These are phyloP conservation scores for Pichia sp. DNA, from an alignment of 1,139 yeast genomes.

Conservation along the genomic window DNA sequence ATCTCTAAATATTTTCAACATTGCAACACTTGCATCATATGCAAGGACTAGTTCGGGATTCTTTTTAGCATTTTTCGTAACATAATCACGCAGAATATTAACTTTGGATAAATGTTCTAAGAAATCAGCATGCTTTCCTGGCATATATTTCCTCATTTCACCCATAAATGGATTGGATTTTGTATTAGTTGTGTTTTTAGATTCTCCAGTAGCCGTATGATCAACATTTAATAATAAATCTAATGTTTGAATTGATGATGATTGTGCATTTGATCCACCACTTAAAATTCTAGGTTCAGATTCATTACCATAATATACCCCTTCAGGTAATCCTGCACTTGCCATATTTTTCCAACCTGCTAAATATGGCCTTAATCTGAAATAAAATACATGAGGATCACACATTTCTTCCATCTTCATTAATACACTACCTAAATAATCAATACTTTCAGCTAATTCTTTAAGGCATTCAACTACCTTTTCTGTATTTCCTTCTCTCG, in stretches of 20 bases:
- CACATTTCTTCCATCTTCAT: slow-evolving; percentile 91
- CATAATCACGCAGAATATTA: slow-evolving; percentile 61
- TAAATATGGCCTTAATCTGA: slow-evolving; percentile 76
- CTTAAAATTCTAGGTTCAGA: slow-evolving; percentile 52
- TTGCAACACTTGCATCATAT: slow-evolving; percentile 86
- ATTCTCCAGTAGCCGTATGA: slow-evolving; percentile 71
- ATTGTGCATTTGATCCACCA: slow-evolving; percentile 94
- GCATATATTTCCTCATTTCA: slow-evolving; percentile 89
- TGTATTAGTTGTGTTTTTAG: slow-evolving; percentile 15
- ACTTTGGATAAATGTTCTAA: slow-evolving; percentile 51
- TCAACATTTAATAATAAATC: slow-evolving; percentile 72
- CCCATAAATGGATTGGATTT: slow-evolving; percentile 58
- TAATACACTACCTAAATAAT: slow-evolving; percentile 64
- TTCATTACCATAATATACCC: slow-evolving; percentile 73
- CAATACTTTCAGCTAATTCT: slow-evolving; percentile 68
- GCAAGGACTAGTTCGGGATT: slow-evolving; percentile 59
- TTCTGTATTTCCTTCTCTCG: slow-evolving; percentile 38
- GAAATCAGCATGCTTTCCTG: slow-evolving; percentile 73
- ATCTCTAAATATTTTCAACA: slow-evolving; percentile 83
- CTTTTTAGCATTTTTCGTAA: slow-evolving; percentile 35
- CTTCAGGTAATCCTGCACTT: slow-evolving; percentile 71
- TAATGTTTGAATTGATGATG: slow-evolving; percentile 79
- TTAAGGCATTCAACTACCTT: slow-evolving; percentile 47
- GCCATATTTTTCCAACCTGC: slow-evolving; percentile 96
- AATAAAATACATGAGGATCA: slow-evolving; percentile 88